These are phyloP conservation scores for Carex parvula DNA, from an alignment of 176 grass and related monocot species.

Conservation along the genomic window DNA sequence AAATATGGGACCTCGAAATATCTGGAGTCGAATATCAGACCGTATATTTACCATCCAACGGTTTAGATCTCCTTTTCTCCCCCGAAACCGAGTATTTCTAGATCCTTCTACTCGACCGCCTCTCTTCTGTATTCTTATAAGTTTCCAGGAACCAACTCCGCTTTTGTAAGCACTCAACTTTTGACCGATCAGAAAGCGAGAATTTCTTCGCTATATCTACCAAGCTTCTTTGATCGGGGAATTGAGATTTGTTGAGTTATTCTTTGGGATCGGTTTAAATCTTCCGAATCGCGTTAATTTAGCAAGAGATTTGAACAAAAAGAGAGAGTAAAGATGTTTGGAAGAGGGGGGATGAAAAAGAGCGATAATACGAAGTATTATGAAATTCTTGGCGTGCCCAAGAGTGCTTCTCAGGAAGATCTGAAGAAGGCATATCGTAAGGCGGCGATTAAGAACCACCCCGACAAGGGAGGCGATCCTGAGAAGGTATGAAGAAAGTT, in stretches of 20 bases:
- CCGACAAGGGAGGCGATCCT: slow-evolving; percentile 94
- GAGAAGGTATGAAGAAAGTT: slow-evolving; percentile 62
- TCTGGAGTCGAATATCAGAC: not conserved
- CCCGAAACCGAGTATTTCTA: slow-evolving; percentile 1
- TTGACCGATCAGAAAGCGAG: slow-evolving; percentile 14
- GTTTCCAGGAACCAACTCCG: not conserved
- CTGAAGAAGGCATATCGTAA: slow-evolving; percentile 99
- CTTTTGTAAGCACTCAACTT: not conserved
- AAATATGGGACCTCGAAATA: not conserved
- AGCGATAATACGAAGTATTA: slow-evolving; percentile 98
- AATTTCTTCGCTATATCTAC: slow-evolving; percentile 9
- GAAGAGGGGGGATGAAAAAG: slow-evolving; percentile 80
- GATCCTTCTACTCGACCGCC: slow-evolving; percentile 33
- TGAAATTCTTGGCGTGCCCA: slow-evolving; percentile 93
- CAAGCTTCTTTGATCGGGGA: not conserved
- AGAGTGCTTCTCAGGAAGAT: slow-evolving; percentile 83
- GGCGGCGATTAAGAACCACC: slow-evolving; percentile 99
- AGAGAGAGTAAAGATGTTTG: slow-evolving; percentile 69
- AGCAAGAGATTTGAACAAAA: not conserved
- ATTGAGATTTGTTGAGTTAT: not conserved
- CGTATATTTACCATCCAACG: slow-evolving; percentile 8
- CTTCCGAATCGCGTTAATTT: not conserved
- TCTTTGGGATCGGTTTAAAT: not conserved
- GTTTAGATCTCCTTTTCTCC: not conserved
- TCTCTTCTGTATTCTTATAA: slow-evolving; percentile 5